Evolutionary conservation across 495 filamentous ascomycete genomes (phyloP), one percentile per base, ranked within the genome.

Genomic region (Emericellopsis terricola): DNA sequence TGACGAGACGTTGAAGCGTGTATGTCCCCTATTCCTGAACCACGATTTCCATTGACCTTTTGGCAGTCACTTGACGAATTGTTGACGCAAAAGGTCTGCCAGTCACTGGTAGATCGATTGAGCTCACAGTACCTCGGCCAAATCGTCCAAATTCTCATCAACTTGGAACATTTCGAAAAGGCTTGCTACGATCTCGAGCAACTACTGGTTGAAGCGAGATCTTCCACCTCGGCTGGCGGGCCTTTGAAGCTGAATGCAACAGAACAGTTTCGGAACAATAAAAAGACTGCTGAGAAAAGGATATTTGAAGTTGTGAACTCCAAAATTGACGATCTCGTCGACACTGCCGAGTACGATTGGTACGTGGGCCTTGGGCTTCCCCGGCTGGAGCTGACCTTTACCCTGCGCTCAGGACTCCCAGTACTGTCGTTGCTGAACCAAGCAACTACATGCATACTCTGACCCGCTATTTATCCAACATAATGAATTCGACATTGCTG

Each of bases 221-320:
- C 79, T 13, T 81, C 80, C 9, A 69, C 70, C 15, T 78, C 78
- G 0, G 76, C 81, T 15, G 78, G 76, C 4, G 77, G 71, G 0
- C 73, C 78, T 2, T 68, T 94, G 13, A 66, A 69, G 7, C 60
- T 99, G 1, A 66, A 62, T 27, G 87, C 89, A 2, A 94, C 87
- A 0, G 76, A 81, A 43, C 68, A 78, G 36, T 99, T 99, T 50
- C 67, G 70, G 30, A 75, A 65, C 38, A 84, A 93, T 47, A 94
- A 93, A 56, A 94, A 93, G 58, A 84, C 80, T 1, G 89, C 89
- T 6, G 86, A 94, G 45, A 93, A 94, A 53, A 78, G 89, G 11
- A 94, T 99, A 33, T 99, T 99, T 49, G 91, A 96, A 55, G 68
- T 99, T 1, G 89, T 99, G 29, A 94, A 96, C 53, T 91, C 81